Base-by-base conservation (phyloP, 2,329 filamentous ascomycete species). In the Arthrobotrys musiformis region DNA sequence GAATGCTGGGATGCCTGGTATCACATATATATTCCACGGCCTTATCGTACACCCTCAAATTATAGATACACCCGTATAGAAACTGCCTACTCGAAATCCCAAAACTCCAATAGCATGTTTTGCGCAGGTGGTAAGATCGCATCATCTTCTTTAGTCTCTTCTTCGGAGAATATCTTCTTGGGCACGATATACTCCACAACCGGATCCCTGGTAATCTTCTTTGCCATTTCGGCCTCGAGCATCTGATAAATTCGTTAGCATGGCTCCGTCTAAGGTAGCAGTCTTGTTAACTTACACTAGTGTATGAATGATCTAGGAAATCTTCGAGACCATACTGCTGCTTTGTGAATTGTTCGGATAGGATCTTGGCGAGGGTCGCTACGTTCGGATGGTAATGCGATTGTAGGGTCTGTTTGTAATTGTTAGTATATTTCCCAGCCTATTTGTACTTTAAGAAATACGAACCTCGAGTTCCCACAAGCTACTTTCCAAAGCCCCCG, bases 381-480 rank as follows among this genome's bases (percentile, higher is more conserved):
- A 99, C 93, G 81, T 98, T 99, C 13, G 96, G 95, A 82, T 99
- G 95, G 84, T 97, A 98, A 83, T 99, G 96, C 0, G 90, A 91
- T 83, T 96, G 93, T 70, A 98, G 86, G 73, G 93, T 93, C 73
- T 77, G 35, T 37, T 37, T 15, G 30, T 24, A 24, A 24, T 15
- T 15, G n/a, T 70, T 17, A 77, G 66, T 37, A 50, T 67, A 17
- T 15, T 4, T 56, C 35, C 58, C 15, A 17, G 7, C n/a, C 2
- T 19, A 66, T 42, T 11, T 7, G 2, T 1, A 0, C 15, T 17
- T 22, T 37, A 26, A 5, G 1, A 15, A 13, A 54, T 22, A 40
- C 66, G 46, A n/a, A 77, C 73, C 76, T 96, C 92, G 63, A 99
- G 87, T 83, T 99, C 95, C 96, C 95, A 99, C 6, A 99, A 85